Evolutionary conservation across 2,329 filamentous ascomycete species (phyloP).

Genomic region (Cladosporium sp.): DNA sequence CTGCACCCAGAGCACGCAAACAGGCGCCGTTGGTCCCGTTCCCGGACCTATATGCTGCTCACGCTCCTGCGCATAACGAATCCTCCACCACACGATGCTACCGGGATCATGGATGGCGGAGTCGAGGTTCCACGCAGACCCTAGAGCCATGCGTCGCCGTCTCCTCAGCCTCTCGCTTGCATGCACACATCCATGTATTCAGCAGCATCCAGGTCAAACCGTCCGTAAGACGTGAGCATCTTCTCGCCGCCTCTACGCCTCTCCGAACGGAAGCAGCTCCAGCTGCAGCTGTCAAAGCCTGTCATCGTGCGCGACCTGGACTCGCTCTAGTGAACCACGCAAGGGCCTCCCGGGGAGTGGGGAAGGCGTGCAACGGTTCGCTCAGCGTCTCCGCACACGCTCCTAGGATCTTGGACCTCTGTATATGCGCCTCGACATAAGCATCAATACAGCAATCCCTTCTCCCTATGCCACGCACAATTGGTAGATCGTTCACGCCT

Average conservation of each 20-base stretch:
- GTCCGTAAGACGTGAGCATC: background rate
- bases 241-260: background rate
- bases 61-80: background rate
- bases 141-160: background rate
- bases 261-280: background rate
- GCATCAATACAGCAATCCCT: background rate
- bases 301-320: background rate
- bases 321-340: conserved; percentile 6
- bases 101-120: background rate
- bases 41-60: background rate
- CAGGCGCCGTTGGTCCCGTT: background rate
- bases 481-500: conserved; percentile 12
- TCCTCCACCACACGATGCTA: background rate
- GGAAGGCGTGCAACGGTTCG: conserved; percentile 6
- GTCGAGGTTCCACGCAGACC: background rate
- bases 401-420: background rate
- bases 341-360: conserved; percentile 13
- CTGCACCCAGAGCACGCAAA: background rate
- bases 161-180: conserved; percentile 1
- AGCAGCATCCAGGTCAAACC: background rate
- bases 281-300: conserved; percentile 13
- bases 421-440: conserved; percentile 16
- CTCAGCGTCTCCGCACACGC: background rate
- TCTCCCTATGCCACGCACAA: background rate
- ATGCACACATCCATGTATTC: background rate